These are phyloP conservation scores for Rostrohypoxylon terebratum DNA, from an alignment of 495 filamentous ascomycete genomes.

Conservation along the genomic window DNA sequence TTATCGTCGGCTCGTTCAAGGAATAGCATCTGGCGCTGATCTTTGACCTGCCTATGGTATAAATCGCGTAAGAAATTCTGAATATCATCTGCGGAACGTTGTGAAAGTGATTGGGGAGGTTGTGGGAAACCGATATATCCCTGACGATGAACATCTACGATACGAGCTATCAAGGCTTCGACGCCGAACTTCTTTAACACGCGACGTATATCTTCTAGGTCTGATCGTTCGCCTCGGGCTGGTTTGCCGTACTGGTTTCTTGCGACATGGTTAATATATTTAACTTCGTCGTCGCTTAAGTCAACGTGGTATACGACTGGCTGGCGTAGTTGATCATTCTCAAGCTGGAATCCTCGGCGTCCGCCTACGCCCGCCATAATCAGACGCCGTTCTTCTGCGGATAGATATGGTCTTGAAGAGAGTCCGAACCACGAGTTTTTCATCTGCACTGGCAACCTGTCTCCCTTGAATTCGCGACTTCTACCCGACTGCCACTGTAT, in stretches of 20 bases:
- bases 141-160: conserved; percentile 32
- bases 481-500: conserved; percentile 44
- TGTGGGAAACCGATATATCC: conserved; percentile 29
- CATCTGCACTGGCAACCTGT: conserved; percentile 20
- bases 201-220: conserved; percentile 35
- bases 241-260: conserved; percentile 34
- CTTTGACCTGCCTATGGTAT: conserved; percentile 20
- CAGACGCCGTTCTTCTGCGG: conserved; percentile 39
- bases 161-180: conserved; percentile 15
- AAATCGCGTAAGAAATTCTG: conserved; percentile 53
- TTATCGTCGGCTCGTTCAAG: conserved; percentile 47
- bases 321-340: conserved; percentile 11
- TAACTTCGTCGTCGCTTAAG: conserved; percentile 63
- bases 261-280: conserved; percentile 46
- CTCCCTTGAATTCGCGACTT: conserved; percentile 23
- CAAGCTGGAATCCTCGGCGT: conserved; percentile 29
- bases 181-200: conserved; percentile 36
- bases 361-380: conserved; percentile 34
- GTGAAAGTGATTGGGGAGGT: conserved; percentile 35
- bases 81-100: conserved; percentile 49
- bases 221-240: conserved; percentile 10
- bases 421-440: conserved; percentile 35
- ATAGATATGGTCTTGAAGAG: conserved; percentile 50
- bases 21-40: conserved; percentile 38
- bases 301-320: conserved; percentile 56